Conservation (phyloP, 2,329 filamentous ascomycete species). For the Dactylonectria macrodidyma region DNA sequence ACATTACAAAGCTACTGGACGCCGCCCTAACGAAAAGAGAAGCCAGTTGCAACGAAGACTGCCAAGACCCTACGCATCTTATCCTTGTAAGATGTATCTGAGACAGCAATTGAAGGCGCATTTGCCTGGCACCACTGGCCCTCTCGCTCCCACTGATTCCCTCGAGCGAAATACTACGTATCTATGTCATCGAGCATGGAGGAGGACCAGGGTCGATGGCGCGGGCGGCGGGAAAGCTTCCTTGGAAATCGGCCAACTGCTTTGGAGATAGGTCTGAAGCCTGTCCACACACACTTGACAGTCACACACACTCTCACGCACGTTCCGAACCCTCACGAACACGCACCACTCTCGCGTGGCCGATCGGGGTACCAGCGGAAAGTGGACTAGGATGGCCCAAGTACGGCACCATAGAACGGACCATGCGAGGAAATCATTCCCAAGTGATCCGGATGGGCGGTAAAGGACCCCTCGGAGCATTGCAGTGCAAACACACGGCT, state of each 20-base stretch:
- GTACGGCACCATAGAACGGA: conserved; percentile 9
- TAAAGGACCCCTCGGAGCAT: conserved; percentile 1
- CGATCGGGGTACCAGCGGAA: conserved; percentile 22
- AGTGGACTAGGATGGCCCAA: conserved; percentile 17
- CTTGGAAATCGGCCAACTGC: conserved; percentile 22
- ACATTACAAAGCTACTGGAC: background rate
- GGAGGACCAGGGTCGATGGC: background rate
- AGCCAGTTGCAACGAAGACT: background rate
- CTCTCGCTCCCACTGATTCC: background rate
- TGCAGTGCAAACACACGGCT: background rate
- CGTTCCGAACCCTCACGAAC: conserved; percentile 10
- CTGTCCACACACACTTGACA: conserved; percentile 5
- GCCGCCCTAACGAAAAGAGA: background rate
- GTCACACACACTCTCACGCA: conserved; percentile 3
- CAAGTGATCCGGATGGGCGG: conserved; percentile 21
- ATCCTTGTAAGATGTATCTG: background rate
- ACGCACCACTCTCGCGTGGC: conserved; percentile 30
- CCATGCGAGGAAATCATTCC: conserved; percentile 28
- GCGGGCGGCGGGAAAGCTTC: conserved; percentile 30
- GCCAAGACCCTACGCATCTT: background rate
- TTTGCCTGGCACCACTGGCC: conserved; percentile 12
- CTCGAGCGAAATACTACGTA: background rate
- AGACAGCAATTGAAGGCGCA: conserved; percentile 1
- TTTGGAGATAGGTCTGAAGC: background rate
- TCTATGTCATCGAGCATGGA: conserved; percentile 3